A percentile compares a stretch with the other conserved stretches of the same genome.
These are phyloP conservation scores for Reutealis trisperma DNA, from an alignment of 345 rosid species.

Conservation along the genomic window DNA sequence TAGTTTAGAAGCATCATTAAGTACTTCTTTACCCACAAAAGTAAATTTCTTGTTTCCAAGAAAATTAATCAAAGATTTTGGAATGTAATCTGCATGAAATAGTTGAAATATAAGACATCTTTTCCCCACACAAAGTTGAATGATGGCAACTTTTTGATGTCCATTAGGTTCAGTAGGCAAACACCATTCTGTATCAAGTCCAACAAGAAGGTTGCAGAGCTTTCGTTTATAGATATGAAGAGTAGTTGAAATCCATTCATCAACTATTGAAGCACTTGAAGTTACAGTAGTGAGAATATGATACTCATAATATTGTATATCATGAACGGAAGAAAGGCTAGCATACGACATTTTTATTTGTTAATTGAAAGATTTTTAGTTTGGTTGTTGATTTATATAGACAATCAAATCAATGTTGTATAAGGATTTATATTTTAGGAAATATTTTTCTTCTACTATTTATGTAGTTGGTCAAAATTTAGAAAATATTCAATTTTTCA, in stretches of 20 bases:
- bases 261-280: background rate
- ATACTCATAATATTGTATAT: background rate
- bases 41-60: background rate
- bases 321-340: background rate
- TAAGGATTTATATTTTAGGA: too few relatives aligned
- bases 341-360: background rate
- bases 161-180: background rate
- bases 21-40: background rate
- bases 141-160: background rate
- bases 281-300: background rate
- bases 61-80: background rate
- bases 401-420: too few relatives aligned
- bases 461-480: too few relatives aligned
- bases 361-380: too few relatives aligned
- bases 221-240: background rate
- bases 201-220: background rate
- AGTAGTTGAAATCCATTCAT: background rate
- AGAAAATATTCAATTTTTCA: too few relatives aligned
- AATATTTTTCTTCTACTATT: too few relatives aligned
- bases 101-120: background rate
- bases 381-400: too few relatives aligned
- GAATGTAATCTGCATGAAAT: background rate
- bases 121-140: background rate
- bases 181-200: background rate
- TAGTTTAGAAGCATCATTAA: background rate